Base-by-base conservation (phyloP, 345 rosid species). In the Erodium maritimum region DNA sequence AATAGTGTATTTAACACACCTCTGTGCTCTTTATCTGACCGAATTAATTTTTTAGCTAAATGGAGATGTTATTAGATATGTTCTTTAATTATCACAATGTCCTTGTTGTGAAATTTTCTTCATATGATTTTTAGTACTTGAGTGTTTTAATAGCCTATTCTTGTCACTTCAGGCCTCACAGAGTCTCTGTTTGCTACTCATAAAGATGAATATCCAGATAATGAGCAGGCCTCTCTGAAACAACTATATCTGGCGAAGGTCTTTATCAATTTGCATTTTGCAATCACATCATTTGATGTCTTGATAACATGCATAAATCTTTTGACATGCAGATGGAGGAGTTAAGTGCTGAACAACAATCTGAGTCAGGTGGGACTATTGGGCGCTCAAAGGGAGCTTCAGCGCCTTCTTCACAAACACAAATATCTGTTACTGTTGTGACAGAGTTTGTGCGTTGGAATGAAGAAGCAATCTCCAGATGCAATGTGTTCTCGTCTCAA, bases 361-460 rank as follows among this genome's bases (percentile, higher is more conserved):
- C 91, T 21, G 96, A 87, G 63, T 82, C 95, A 75, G 71, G 85
- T 60, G 96, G 97, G 53, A 77, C 97, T 50, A 80, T 90, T 72
- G 99, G 97, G 52, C 96, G 95, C 23, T 85, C 97, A 60, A 94
- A 66, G 69, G 99, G 96, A 64, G 87, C 90, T 73, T 75, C 99
- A 46, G 72, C 87, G 54, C 71, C 95, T 65, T 78, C 91, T 74
- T 83, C 88, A 23, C 88, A 73, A 55, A 95, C 80, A 71, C 91
- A 90, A 78, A 87, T 90, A 76, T 85, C 99, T 73, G 97, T 93
- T 60, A 86, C 96, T n/a, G 95, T 83, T 71, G 99, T 85, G 71
- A 90, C 96, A 21, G 99, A 90, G 77, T 87, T 94, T 79, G 91
- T 84, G 59, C 84, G 87, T 45, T 94, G 97, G 99, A 94, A 90